phyloP scores from a whole-genome alignment of 208 protist species.

The Trypanosoma scelopori region DNA sequence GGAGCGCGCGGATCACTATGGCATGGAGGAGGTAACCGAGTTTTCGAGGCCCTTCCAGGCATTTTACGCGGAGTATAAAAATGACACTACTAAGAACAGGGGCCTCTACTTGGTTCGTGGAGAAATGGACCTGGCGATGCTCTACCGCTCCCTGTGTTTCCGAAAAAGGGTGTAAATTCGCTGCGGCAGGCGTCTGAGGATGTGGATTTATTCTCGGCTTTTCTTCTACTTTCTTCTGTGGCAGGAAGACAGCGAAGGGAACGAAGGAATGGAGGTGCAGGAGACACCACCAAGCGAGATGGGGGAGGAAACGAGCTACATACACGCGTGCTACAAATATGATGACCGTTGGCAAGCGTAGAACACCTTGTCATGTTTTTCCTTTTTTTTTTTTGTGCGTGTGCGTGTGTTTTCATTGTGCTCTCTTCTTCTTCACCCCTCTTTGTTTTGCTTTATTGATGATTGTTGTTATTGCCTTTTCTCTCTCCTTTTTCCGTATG shows the following conservation, averaged over 20 bases:
- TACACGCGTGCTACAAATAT: no score
- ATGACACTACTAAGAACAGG: conserved; percentile 50
- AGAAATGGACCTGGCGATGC: conserved; percentile 57
- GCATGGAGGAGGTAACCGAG: conserved; percentile 23
- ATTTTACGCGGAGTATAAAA: conserved; percentile 37
- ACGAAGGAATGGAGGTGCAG: no score
- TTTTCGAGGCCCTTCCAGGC: conserved; percentile 26
- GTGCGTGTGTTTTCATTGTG: not conserved
- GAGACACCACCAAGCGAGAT: no score
- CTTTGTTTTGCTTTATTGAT: not conserved
- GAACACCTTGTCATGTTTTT: no score
- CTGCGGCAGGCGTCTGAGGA: not conserved
- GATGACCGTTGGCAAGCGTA: no score
- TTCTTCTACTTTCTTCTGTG: conserved; percentile 1
- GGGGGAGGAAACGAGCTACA: no score
- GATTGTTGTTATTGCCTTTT: conserved; percentile 9
- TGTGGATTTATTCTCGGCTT: not conserved
- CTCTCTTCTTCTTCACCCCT: conserved; percentile 1
- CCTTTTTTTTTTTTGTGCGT: not conserved
- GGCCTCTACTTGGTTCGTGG: conserved; percentile 46
- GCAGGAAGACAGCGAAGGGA: no score
- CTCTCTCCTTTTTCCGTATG: not conserved
- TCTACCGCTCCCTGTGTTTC: conserved; percentile 74
- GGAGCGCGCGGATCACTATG: conserved; percentile 25
- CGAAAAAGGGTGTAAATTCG: conserved; percentile 27